Evolutionary conservation across 495 filamentous ascomycete species (phyloP).

Genomic region (Aspergillus olivimuriae): DNA sequence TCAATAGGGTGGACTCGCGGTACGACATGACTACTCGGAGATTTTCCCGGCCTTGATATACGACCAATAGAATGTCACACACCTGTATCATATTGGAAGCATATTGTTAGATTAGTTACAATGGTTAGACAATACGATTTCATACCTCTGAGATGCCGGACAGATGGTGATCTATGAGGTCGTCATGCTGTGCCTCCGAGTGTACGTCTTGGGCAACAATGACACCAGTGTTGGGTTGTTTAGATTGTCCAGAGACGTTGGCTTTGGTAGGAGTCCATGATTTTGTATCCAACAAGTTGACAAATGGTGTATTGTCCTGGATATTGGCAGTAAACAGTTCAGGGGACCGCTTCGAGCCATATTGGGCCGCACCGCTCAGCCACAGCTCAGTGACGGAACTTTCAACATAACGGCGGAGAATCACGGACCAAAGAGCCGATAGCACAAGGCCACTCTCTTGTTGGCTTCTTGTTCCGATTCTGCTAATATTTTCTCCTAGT

Average conservation of each 20-base stretch:
- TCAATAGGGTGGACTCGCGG: not conserved
- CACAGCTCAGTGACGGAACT: not conserved
- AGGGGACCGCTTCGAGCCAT: not conserved
- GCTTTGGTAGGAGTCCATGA: not conserved
- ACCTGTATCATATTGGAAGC: not conserved
- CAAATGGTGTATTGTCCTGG: not conserved
- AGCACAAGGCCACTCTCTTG: not conserved
- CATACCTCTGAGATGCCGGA: not conserved
- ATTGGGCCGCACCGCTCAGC: not conserved
- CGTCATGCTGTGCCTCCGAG: not conserved
- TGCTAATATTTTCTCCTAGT: not conserved
- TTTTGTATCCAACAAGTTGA: not conserved
- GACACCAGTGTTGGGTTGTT: not conserved
- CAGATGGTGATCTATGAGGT: not conserved
- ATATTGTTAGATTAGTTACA: too few relatives aligned
- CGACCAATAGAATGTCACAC: not conserved
- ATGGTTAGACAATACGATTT: too few relatives aligned
- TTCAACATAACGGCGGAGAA: not conserved
- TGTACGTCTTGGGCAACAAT: not conserved
- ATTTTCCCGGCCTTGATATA: not conserved
- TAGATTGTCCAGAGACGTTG: not conserved
- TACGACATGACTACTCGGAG: not conserved
- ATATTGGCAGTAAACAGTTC: not conserved
- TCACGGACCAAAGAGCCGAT: not conserved
- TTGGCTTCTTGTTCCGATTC: not conserved